Conservation (phyloP, 1,139 yeast species). For the Debaryomyces robertsiae region DNA sequence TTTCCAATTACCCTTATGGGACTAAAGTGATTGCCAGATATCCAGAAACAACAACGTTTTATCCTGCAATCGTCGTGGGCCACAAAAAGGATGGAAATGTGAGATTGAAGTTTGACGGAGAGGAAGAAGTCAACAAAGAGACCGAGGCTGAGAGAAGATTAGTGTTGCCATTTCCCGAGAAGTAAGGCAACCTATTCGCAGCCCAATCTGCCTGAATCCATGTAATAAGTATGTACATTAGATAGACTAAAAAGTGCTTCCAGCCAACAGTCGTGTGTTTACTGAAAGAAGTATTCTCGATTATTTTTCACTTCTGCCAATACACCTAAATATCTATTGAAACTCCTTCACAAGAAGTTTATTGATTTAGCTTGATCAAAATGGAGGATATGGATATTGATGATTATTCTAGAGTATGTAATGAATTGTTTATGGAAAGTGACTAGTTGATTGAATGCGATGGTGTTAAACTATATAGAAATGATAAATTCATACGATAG, state of each 20-base stretch:
- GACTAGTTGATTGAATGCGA: slow-evolving; percentile 9
- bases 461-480: slow-evolving; percentile 8
- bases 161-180: slow-evolving; percentile 74
- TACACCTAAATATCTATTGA: background rate
- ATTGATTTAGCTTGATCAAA: slow-evolving; percentile 3
- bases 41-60: slow-evolving; percentile 97
- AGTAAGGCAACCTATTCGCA: slow-evolving; percentile 15
- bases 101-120: slow-evolving; percentile 88
- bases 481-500: background rate
- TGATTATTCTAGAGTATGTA: slow-evolving; percentile 55
- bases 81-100: slow-evolving; percentile 76
- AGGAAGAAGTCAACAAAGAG: slow-evolving; percentile 94
- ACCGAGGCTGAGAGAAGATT: slow-evolving; percentile 87
- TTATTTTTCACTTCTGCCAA: background rate
- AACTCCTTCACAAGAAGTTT: too few relatives aligned
- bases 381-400: slow-evolving; percentile 61
- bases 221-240: slow-evolving; percentile 1
- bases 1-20: slow-evolving; percentile 70
- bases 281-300: slow-evolving; percentile 8
- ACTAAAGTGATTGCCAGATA: slow-evolving; percentile 88
- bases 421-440: slow-evolving; percentile 4
- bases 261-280: slow-evolving; percentile 9
- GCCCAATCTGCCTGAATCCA: background rate
- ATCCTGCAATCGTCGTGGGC: slow-evolving; percentile 90
- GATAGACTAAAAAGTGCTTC: slow-evolving; percentile 1